Percentiles rank a stretch among this genome's conserved stretches.
Conservation (phyloP, 2,329 filamentous ascomycete species). For the Aspergillus pseudoterreus region DNA sequence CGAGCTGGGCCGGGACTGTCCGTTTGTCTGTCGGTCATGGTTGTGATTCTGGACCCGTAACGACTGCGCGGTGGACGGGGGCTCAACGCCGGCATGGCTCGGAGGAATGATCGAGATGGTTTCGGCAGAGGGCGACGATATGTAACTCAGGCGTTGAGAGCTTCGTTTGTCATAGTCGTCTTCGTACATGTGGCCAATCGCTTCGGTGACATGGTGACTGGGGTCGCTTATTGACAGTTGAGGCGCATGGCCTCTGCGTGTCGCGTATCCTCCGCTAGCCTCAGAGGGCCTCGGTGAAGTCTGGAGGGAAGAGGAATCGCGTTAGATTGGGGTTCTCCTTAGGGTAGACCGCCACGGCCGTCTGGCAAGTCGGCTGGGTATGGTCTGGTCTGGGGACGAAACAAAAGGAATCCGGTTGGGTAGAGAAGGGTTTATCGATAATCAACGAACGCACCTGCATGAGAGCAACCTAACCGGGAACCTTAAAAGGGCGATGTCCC, state of each 20-base stretch:
- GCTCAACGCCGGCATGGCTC: conserved; percentile 24
- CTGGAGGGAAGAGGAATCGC: conserved; percentile 20
- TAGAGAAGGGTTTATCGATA: not conserved
- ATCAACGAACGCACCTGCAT: conserved; percentile 36
- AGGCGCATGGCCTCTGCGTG: conserved; percentile 55
- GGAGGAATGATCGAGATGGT: conserved; percentile 39
- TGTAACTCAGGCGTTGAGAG: conserved; percentile 71
- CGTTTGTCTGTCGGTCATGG: conserved; percentile 30
- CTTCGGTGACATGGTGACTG: conserved; percentile 89
- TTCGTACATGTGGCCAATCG: conserved; percentile 86
- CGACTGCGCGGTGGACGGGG: conserved; percentile 24
- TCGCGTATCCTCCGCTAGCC: conserved; percentile 46
- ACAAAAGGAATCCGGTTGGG: not conserved
- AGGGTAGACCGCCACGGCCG: too few relatives aligned
- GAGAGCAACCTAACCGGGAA: conserved; percentile 28
- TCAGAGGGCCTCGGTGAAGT: conserved; percentile 40
- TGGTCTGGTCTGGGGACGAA: too few relatives aligned
- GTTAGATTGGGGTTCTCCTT: not conserved
- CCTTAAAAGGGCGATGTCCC: conserved; percentile 17
- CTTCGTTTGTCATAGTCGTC: conserved; percentile 62
- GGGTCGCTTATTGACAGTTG: conserved; percentile 77
- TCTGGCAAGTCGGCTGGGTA: too few relatives aligned
- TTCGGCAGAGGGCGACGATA: conserved; percentile 50
- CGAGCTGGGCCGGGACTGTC: conserved; percentile 26
- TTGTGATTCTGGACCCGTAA: conserved; percentile 30